phyloP scores from a whole-genome alignment of 345 rosid species.

The Durio zibethinus region DNA sequence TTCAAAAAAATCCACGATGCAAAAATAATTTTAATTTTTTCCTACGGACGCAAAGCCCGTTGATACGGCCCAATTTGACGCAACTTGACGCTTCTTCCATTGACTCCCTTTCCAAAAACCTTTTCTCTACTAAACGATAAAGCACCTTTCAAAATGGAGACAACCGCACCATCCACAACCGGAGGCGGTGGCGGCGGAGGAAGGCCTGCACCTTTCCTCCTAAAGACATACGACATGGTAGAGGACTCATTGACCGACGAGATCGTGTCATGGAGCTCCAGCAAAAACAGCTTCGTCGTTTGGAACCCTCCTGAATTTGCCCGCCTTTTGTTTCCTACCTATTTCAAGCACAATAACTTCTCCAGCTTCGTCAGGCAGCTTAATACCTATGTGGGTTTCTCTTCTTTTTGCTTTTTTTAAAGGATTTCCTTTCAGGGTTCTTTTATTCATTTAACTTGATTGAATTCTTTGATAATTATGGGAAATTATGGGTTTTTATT shows the following conservation, averaged over 20 bases:
- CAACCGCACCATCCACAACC: neutral
- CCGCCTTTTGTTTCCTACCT: conserved; percentile 69
- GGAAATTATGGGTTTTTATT: neutral
- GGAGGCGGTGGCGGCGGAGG: conserved; percentile 41
- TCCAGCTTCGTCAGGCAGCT: conserved; percentile 84
- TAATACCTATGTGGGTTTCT: conserved; percentile 59
- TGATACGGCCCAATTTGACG: too few species aligned
- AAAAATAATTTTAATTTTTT: too few species aligned
- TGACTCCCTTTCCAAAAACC: neutral
- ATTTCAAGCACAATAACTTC: conserved; percentile 94
- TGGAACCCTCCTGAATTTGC: conserved; percentile 94
- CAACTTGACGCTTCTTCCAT: neutral
- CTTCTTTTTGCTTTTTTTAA: neutral
- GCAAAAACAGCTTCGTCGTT: conserved; percentile 72
- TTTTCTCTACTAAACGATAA: neutral
- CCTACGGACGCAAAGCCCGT: too few species aligned
- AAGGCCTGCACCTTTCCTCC: conserved; percentile 81
- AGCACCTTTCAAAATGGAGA: neutral
- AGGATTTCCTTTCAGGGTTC: neutral
- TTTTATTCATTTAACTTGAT: neutral
- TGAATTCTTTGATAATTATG: neutral
- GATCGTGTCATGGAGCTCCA: conserved; percentile 80
- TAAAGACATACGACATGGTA: conserved; percentile 91
- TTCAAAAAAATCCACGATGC: too few species aligned
- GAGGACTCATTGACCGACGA: conserved; percentile 74